Conservation (phyloP, 148 eudicot genomes). For the Rhododendron vialii region DNA sequence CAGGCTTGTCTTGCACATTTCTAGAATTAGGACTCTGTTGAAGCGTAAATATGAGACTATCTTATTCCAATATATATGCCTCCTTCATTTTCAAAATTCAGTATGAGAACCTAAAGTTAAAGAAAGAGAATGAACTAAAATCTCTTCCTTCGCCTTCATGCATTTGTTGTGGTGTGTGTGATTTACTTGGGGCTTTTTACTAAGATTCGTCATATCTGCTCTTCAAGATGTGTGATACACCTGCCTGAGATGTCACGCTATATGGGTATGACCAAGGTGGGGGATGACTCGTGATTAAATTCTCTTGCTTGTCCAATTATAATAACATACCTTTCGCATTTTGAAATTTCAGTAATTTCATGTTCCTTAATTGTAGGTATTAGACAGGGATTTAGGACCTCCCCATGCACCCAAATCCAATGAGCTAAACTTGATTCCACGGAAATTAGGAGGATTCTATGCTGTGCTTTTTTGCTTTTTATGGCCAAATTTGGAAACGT, state of each 20-base stretch:
- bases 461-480: not conserved
- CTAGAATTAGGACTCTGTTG: not conserved
- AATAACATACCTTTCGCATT: not conserved
- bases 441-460: not conserved
- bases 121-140: not conserved
- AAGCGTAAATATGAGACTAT: not conserved
- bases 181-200: not conserved
- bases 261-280: not conserved
- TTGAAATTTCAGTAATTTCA: not conserved
- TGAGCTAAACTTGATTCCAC: not conserved
- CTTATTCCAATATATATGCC: too few species aligned
- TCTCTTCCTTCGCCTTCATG: not conserved
- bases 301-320: not conserved
- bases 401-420: not conserved
- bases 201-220: not conserved
- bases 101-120: not conserved
- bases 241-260: not conserved
- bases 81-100: not conserved
- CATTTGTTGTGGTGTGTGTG: not conserved
- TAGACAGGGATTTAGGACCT: not conserved
- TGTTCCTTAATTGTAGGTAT: not conserved
- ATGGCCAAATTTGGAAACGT: not conserved
- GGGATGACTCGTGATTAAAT: not conserved
- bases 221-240: not conserved
- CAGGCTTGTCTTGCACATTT: not conserved